These are phyloP conservation scores for Kickxella alabastrina DNA, from an alignment of 192 early-diverging fungal species.

Conservation along the genomic window DNA sequence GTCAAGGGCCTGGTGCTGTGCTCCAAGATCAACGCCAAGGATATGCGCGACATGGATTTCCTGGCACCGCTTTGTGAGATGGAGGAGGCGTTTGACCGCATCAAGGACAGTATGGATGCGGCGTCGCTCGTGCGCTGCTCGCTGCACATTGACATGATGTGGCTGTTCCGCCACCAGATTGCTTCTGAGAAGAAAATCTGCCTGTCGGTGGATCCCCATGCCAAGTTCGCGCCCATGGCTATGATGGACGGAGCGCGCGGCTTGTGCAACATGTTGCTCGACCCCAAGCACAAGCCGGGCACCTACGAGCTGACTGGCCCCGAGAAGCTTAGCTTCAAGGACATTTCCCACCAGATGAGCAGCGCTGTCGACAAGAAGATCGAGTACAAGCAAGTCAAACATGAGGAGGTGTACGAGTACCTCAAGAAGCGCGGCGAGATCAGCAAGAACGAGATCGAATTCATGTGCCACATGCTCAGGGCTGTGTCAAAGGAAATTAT, in stretches of 20 bases:
- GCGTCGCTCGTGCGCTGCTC: slow-evolving; percentile 47
- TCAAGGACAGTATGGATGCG: slow-evolving; percentile 29
- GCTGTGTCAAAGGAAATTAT: slow-evolving; percentile 28
- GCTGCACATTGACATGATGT: slow-evolving; percentile 42
- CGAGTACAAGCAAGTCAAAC: slow-evolving; percentile 21
- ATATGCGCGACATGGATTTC: slow-evolving; percentile 18
- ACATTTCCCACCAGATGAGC: slow-evolving; percentile 20
- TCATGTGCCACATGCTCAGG: slow-evolving; percentile 34
- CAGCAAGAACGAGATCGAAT: slow-evolving; percentile 17
- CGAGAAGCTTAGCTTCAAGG: slow-evolving; percentile 17
- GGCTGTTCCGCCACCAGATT: slow-evolving; percentile 46
- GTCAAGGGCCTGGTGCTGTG: slow-evolving; percentile 42
- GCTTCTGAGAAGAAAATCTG: slow-evolving; percentile 24
- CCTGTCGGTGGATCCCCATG: slow-evolving; percentile 18
- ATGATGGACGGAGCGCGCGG: slow-evolving; percentile 23
- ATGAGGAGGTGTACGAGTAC: slow-evolving; percentile 26
- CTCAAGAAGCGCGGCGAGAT: slow-evolving; percentile 21
- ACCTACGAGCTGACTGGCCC: slow-evolving; percentile 42
- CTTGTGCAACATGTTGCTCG: slow-evolving; percentile 41
- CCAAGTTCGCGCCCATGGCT: slow-evolving; percentile 34
- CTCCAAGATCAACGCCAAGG: slow-evolving; percentile 36
- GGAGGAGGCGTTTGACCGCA: slow-evolving; percentile 28
- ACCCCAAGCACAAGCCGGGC: slow-evolving; percentile 28
- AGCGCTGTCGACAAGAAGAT: slow-evolving; percentile 26
- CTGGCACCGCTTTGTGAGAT: slow-evolving; percentile 31